Percentiles rank a stretch among this genome's conserved stretches.
phyloP scores from a whole-genome alignment of 2,329 filamentous ascomycete genomes.

The Paramyrothecium sp. region DNA sequence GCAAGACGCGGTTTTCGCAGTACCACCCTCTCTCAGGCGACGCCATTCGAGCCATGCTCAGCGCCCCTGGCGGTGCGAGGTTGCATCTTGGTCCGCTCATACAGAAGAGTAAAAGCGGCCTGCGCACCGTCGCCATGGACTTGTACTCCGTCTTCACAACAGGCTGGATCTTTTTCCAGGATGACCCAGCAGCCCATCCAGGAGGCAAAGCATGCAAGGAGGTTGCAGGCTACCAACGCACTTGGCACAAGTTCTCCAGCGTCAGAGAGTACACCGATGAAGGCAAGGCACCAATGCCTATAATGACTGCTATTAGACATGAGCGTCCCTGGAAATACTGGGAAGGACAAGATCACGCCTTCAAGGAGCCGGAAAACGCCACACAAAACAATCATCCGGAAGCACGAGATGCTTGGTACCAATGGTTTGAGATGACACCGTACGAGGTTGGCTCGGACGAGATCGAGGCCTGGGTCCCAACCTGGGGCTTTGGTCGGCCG shows the following conservation, averaged over 20 bases:
- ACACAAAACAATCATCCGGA: neutral
- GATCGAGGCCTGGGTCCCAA: constrained; percentile 8
- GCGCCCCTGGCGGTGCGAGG: constrained; percentile 6
- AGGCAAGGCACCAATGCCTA: constrained; percentile 5
- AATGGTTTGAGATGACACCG: constrained; percentile 10
- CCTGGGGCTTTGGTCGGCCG: constrained; percentile 8
- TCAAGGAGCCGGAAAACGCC: constrained; percentile 5
- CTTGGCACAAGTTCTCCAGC: constrained; percentile 6
- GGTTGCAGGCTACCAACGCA: constrained; percentile 4
- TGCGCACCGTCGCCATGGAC: constrained; percentile 6
- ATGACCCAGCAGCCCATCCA: neutral
- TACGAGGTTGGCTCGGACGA: constrained; percentile 9
- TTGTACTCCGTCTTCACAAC: constrained; percentile 7
- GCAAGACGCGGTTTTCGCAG: constrained; percentile 6
- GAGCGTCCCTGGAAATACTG: constrained; percentile 5
- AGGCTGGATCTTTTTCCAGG: constrained; percentile 9
- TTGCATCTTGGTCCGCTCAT: constrained; percentile 7
- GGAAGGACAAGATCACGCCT: constrained; percentile 3
- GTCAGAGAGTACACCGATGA: constrained; percentile 5
- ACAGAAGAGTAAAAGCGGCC: constrained; percentile 5
- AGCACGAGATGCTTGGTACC: constrained; percentile 8
- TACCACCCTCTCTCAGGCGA: constrained; percentile 8
- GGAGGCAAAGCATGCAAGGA: neutral
- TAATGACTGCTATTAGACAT: constrained; percentile 8
- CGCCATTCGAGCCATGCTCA: constrained; percentile 7